Evolutionary conservation across 2,329 filamentous ascomycete species (phyloP).

Genomic region (Graphilbum fragrans): DNA sequence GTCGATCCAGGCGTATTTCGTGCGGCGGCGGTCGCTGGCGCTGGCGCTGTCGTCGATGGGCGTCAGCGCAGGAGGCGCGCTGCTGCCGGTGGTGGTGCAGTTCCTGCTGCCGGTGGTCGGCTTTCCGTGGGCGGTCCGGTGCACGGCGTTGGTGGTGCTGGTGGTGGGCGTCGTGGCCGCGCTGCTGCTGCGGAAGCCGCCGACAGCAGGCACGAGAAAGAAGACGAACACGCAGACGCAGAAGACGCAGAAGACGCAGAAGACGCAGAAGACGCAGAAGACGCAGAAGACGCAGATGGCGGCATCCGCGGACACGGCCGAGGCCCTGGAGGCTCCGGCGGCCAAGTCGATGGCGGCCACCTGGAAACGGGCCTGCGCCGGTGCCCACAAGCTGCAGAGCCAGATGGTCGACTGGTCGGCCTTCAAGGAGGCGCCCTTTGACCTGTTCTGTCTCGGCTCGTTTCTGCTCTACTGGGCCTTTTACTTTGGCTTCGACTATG

Average conservation of each 20-base stretch:
- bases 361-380: constrained; percentile 21
- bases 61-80: constrained; percentile 47
- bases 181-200: constrained; percentile 29
- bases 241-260: too few relatives aligned
- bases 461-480: constrained; percentile 34
- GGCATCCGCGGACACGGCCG: too few relatives aligned
- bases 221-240: too few relatives aligned
- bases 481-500: constrained; percentile 41
- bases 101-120: constrained; percentile 49
- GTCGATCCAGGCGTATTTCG: constrained; percentile 47
- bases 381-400: constrained; percentile 13
- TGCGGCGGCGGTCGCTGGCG: constrained; percentile 40
- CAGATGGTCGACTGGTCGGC: constrained; percentile 37
- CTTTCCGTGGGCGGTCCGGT: constrained; percentile 53
- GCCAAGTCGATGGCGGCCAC: too few relatives aligned
- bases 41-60: constrained; percentile 48
- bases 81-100: constrained; percentile 47
- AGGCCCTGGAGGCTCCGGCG: too few relatives aligned
- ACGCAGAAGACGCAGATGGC: too few relatives aligned
- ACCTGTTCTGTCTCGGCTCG: constrained; percentile 23
- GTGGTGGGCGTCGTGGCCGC: constrained; percentile 26
- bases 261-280: too few relatives aligned
- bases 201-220: too few relatives aligned
- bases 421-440: constrained; percentile 35
- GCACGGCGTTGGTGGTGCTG: constrained; percentile 47